Percentiles rank a stretch among this genome's conserved stretches.
phyloP scores from a whole-genome alignment of 768 basidiomycete species.

The Mycena vitilis region DNA sequence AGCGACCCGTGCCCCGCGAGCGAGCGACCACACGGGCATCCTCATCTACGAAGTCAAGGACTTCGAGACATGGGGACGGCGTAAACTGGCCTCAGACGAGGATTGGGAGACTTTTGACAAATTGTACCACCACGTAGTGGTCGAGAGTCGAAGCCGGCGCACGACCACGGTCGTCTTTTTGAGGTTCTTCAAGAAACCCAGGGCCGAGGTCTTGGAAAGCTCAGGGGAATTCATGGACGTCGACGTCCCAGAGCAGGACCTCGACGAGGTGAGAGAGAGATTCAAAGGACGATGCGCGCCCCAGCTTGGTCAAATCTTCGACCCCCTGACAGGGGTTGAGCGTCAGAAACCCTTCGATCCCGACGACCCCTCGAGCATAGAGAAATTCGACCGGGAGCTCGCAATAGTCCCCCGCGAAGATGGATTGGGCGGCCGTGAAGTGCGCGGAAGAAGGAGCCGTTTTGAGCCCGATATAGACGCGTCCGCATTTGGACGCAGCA shows the following conservation, averaged over 20 bases:
- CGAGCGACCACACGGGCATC: too few relatives aligned
- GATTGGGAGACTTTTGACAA: background rate
- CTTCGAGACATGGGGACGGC: too few relatives aligned
- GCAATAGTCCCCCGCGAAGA: background rate
- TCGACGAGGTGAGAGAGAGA: background rate
- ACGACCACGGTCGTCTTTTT: background rate
- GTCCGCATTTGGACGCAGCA: background rate
- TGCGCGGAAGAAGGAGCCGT: background rate
- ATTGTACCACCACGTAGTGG: constrained; percentile 3
- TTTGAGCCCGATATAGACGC: background rate
- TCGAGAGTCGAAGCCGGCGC: background rate
- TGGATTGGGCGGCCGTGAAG: background rate
- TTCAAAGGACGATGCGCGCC: constrained; percentile 13
- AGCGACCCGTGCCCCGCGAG: too few relatives aligned
- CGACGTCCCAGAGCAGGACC: background rate
- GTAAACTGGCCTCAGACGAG: too few relatives aligned
- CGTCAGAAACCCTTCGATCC: background rate
- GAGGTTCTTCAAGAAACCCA: background rate
- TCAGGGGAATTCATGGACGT: background rate
- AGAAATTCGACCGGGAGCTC: background rate
- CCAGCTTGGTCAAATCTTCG: background rate
- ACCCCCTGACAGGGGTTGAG: background rate
- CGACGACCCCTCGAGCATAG: background rate
- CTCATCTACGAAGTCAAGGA: too few relatives aligned
- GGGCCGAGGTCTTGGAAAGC: background rate